Evolutionary conservation across 116 monocot species (phyloP).

Genomic region (Cymodocea nodosa): DNA sequence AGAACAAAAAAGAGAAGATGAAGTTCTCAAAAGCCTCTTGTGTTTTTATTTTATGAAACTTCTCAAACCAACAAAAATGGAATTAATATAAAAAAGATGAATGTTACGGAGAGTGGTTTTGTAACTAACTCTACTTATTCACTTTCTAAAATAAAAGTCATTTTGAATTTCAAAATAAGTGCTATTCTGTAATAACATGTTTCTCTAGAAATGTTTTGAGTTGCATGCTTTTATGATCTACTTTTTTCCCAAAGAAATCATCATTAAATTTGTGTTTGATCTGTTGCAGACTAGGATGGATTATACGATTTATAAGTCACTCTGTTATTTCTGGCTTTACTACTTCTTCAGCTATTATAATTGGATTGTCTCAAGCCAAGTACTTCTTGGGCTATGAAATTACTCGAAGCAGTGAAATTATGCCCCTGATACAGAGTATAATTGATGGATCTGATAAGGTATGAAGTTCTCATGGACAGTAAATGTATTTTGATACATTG

Average conservation of each 20-base stretch:
- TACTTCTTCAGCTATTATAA: constrained; percentile 90
- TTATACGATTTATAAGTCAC: constrained; percentile 89
- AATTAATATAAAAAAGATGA: no score
- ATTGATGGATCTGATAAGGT: constrained; percentile 69
- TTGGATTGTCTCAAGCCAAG: constrained; percentile 85
- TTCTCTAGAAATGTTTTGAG: no score
- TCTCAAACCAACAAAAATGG: no score
- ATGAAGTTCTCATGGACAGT: constrained; percentile 1
- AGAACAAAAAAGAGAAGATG: no score
- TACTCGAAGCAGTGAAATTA: constrained; percentile 72
- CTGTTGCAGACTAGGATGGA: constrained; percentile 79
- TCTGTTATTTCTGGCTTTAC: constrained; percentile 96
- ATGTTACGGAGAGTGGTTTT: no score
- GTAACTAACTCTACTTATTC: no score
- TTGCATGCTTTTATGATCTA: no score
- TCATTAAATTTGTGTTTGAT: background rate
- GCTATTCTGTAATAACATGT: no score
- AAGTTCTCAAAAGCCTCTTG: no score
- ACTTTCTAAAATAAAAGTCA: no score
- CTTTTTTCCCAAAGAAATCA: background rate
- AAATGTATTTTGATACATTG: background rate
- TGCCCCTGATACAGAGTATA: constrained; percentile 75
- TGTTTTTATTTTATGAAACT: no score
- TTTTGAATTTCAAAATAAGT: no score
- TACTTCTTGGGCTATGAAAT: constrained; percentile 87